Percentiles rank a stretch among this genome's conserved stretches.
phyloP scores from a whole-genome alignment of 2,329 filamentous ascomycete genomes.

The Penicillium sclerotigenum region DNA sequence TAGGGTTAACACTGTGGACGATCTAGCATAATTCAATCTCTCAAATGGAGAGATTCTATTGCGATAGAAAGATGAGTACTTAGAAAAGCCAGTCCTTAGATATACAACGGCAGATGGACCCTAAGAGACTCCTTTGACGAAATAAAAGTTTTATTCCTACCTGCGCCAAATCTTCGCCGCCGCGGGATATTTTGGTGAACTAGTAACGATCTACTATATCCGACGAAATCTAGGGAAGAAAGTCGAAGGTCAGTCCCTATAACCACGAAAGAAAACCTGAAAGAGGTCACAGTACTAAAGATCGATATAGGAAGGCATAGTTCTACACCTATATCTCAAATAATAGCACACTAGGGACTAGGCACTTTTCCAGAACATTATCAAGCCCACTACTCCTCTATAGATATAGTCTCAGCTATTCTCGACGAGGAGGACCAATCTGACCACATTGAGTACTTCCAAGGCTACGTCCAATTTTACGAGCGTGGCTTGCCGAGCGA shows the following conservation, averaged over 20 bases:
- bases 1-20: neutral
- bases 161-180: neutral
- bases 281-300: neutral
- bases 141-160: neutral
- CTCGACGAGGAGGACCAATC: constrained; percentile 9
- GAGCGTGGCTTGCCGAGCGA: constrained; percentile 7
- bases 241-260: neutral
- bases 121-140: neutral
- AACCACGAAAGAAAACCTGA: neutral
- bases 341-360: constrained; percentile 6
- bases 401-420: constrained; percentile 14
- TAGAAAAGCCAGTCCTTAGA: constrained; percentile 1
- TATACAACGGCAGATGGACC: neutral
- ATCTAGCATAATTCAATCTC: constrained; percentile 1
- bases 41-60: constrained; percentile 1
- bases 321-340: constrained; percentile 13
- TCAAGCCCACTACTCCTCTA: constrained; percentile 13
- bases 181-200: neutral
- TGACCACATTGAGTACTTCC: constrained; percentile 16
- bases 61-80: constrained; percentile 1
- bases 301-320: constrained; percentile 9
- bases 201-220: neutral
- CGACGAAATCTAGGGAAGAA: constrained; percentile 2
- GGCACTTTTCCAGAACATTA: constrained; percentile 16
- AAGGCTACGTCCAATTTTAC: constrained; percentile 13